phyloP scores from a whole-genome alignment of 768 basidiomycete species.

The Leccinellum albellum region DNA sequence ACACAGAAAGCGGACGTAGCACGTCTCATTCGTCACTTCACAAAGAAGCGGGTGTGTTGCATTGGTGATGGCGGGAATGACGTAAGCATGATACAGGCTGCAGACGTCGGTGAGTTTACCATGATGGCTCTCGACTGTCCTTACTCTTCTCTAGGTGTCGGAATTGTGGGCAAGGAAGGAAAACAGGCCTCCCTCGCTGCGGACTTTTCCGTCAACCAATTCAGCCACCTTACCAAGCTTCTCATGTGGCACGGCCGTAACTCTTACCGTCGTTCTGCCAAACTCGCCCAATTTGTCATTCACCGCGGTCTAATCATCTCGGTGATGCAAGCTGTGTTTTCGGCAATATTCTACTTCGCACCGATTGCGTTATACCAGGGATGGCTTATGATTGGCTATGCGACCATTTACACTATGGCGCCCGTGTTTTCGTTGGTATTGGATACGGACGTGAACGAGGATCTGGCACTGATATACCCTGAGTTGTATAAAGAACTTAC shows the following conservation, averaged over 20 bases:
- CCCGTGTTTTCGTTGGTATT: slow-evolving; percentile 97
- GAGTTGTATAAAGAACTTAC: slow-evolving; percentile 97
- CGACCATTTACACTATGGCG: slow-evolving; percentile 96
- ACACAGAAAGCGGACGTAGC: slow-evolving; percentile 99
- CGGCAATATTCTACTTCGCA: slow-evolving; percentile 88
- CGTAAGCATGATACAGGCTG: slow-evolving; percentile 99
- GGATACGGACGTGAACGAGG: slow-evolving; percentile 93
- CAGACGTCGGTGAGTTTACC: slow-evolving; percentile 81
- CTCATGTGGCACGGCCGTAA: slow-evolving; percentile 99
- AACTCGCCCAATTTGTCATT: slow-evolving; percentile 97
- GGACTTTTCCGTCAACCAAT: slow-evolving; percentile 97
- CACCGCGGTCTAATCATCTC: slow-evolving; percentile 96
- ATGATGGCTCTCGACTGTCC: neutral
- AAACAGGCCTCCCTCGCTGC: slow-evolving; percentile 99
- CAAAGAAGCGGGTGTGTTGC: slow-evolving; percentile 95
- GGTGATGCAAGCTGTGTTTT: slow-evolving; percentile 96
- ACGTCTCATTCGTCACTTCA: slow-evolving; percentile 82
- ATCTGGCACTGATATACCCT: slow-evolving; percentile 91
- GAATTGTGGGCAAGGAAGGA: slow-evolving; percentile 98
- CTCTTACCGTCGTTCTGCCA: slow-evolving; percentile 96
- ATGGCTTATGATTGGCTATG: slow-evolving; percentile 96
- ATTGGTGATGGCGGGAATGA: slow-evolving; percentile 99
- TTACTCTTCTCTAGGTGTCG: no score
- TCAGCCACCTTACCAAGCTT: slow-evolving; percentile 91
- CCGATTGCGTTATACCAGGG: slow-evolving; percentile 98